A percentile compares a stretch with the other conserved stretches of the same genome.
phyloP scores from a whole-genome alignment of 192 early-diverging fungal genomes.

The Umbelopsis vinacea region DNA sequence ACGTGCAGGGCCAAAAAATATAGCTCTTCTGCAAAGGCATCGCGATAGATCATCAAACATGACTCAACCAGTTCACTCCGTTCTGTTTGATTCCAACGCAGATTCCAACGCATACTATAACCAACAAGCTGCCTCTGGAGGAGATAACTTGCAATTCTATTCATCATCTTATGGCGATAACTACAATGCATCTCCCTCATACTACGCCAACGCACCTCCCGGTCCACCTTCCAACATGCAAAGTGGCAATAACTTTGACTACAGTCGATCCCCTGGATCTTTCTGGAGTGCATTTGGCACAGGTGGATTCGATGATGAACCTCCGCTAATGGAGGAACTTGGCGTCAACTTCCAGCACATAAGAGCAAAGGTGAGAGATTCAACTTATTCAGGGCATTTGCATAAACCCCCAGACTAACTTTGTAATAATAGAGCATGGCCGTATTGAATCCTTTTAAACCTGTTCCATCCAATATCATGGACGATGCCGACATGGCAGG shows the following conservation, averaged over 20 bases:
- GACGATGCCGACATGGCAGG: constrained; percentile 97
- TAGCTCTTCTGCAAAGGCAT: not conserved
- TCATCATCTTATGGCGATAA: constrained; percentile 54
- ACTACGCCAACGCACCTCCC: constrained; percentile 35
- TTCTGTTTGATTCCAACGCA: constrained; percentile 41
- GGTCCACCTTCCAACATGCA: constrained; percentile 39
- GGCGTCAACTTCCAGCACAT: constrained; percentile 96
- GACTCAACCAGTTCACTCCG: constrained; percentile 43
- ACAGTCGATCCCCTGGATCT: constrained; percentile 30
- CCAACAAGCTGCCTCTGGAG: constrained; percentile 24
- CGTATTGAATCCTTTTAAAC: constrained; percentile 84
- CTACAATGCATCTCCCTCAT: constrained; percentile 32
- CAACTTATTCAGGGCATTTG: not conserved
- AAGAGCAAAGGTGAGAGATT: constrained; percentile 66
- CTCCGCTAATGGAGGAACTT: constrained; percentile 94
- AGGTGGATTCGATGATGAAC: constrained; percentile 91
- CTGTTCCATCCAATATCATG: constrained; percentile 82
- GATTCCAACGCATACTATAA: constrained; percentile 37
- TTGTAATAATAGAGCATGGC: constrained; percentile 63
- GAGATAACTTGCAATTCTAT: constrained; percentile 63
- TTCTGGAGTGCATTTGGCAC: constrained; percentile 86
- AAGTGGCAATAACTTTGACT: constrained; percentile 23
- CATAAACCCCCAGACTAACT: not conserved
- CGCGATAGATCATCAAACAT: constrained; percentile 22
- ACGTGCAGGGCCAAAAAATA: not conserved